Conservation (phyloP, 2,329 filamentous ascomycete genomes). For the Xylariaceae sp. region DNA sequence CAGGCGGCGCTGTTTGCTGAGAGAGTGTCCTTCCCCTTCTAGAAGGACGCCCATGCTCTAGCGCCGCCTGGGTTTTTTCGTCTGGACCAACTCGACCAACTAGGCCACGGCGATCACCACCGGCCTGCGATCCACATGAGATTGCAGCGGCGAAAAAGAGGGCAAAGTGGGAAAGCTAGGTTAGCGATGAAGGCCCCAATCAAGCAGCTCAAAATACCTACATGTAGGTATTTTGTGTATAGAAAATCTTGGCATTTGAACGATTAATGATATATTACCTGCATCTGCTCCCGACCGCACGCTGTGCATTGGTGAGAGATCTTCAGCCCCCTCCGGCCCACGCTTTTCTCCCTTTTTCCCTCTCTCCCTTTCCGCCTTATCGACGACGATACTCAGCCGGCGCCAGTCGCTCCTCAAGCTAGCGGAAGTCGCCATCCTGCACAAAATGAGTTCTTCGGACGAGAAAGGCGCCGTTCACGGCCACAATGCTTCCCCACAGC, state of each 20-base stretch:
- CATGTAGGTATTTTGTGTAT: too few relatives aligned
- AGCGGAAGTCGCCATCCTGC: not conserved
- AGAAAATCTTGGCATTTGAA: slow-evolving; percentile 16
- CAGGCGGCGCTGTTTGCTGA: slow-evolving; percentile 20
- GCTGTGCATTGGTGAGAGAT: not conserved
- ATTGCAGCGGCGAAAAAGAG: slow-evolving; percentile 18
- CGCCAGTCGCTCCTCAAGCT: slow-evolving; percentile 8
- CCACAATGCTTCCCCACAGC: slow-evolving; percentile 32
- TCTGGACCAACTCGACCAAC: slow-evolving; percentile 35
- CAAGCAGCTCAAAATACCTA: slow-evolving; percentile 19
- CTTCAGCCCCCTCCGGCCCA: slow-evolving; percentile 18
- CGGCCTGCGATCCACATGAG: not conserved
- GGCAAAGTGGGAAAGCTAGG: slow-evolving; percentile 5
- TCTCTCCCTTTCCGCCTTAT: slow-evolving; percentile 18
- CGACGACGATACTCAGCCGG: slow-evolving; percentile 16
- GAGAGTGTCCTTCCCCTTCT: slow-evolving; percentile 41
- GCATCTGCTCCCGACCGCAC: slow-evolving; percentile 11
- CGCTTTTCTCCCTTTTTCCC: slow-evolving; percentile 13
- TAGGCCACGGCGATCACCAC: slow-evolving; percentile 33
- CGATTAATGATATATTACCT: slow-evolving; percentile 17
- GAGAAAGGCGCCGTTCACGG: slow-evolving; percentile 28
- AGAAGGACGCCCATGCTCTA: slow-evolving; percentile 38
- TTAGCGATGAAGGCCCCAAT: slow-evolving; percentile 16
- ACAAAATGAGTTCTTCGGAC: slow-evolving; percentile 31
- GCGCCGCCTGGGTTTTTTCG: slow-evolving; percentile 29